Base-by-base conservation (phyloP, 2,329 filamentous ascomycete species). In the Trichoderma sp. region DNA sequence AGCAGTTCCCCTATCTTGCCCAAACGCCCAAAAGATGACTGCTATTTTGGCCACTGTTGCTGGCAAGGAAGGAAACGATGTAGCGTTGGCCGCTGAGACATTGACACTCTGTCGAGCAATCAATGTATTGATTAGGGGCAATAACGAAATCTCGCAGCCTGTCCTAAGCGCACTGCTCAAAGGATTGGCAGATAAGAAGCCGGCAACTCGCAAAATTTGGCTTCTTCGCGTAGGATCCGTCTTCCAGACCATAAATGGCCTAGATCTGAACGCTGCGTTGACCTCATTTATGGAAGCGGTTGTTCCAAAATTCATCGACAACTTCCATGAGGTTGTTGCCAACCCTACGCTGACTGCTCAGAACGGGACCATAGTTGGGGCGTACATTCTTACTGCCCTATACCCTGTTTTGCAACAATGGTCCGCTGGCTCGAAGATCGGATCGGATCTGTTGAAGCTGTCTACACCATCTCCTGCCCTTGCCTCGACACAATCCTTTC, bases 41-140 rank as follows among this genome's bases (percentile, higher is more conserved):
- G 81, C 84, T 59, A 87, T 87, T 7, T 84, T 98, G 68, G 87
- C 90, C 7, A 79, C 87, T 19, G 83, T 93, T 15, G 89, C 91
- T 19, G 80, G 86, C 7, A 97, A 97, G 75, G 95, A 99, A 79
- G 89, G 93, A 8, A 98, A 96, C 73, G 95, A 99, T 78, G 81
- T 85, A 39, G 94, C 94, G 50, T 82, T 97, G 29, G 84, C 87
- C 50, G 89, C 92, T 10, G 93, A 97, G 77, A 88, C 93, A 7
- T 84, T 84, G 37, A 86, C 92, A 5, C 83, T 98, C 66, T 85
- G 88, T 64, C 86, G 86, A 69, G 90, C 92, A 73, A 80, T 90
- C 37, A 80, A 81, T 12, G 87, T 86, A 74, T 82, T 91, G 42
- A 76, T 97, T 17, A 79, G 84, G n/a, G 83, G 87, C 32, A 86